Percentiles rank a stretch among this genome's conserved stretches.
phyloP scores from a whole-genome alignment of 139 green algal genomes.

The Chlorella sp. region DNA sequence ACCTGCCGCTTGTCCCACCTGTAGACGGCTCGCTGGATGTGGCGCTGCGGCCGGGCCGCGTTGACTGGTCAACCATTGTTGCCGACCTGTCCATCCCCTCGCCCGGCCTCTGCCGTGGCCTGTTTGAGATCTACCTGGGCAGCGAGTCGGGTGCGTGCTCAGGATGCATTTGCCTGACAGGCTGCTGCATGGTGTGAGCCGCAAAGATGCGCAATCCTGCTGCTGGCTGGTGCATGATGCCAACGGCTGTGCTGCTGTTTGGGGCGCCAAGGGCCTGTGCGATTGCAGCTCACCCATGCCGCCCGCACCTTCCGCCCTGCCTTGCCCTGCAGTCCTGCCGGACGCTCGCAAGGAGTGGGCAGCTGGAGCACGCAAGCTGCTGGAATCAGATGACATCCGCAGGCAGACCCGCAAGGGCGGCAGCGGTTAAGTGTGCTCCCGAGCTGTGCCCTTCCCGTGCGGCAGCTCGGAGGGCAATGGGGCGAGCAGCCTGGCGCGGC shows the following conservation, averaged over 20 bases:
- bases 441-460: not conserved
- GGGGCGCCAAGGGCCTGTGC: too few species aligned
- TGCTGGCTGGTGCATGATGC: too few species aligned
- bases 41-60: slow-evolving; percentile 11
- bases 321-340: slow-evolving; percentile 23
- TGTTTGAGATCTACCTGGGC: slow-evolving; percentile 79
- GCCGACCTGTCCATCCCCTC: slow-evolving; percentile 71
- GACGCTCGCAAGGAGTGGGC: slow-evolving; percentile 49
- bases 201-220: too few species aligned
- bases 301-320: too few species aligned
- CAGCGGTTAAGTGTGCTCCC: slow-evolving; percentile 23
- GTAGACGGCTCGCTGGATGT: slow-evolving; percentile 56
- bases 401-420: slow-evolving; percentile 48
- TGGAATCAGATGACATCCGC: slow-evolving; percentile 44
- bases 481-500: not conserved
- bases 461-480: not conserved
- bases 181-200: too few species aligned
- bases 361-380: slow-evolving; percentile 36
- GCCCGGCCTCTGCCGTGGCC: slow-evolving; percentile 64
- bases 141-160: not conserved
- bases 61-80: slow-evolving; percentile 46
- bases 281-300: too few species aligned
- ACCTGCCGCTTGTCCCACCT: too few species aligned
- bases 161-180: too few species aligned
- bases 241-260: too few species aligned